A percentile compares a stretch with the other conserved stretches of the same genome.
Evolutionary conservation across 305 asterid species (phyloP).

Genomic region (Rubia occidens): DNA sequence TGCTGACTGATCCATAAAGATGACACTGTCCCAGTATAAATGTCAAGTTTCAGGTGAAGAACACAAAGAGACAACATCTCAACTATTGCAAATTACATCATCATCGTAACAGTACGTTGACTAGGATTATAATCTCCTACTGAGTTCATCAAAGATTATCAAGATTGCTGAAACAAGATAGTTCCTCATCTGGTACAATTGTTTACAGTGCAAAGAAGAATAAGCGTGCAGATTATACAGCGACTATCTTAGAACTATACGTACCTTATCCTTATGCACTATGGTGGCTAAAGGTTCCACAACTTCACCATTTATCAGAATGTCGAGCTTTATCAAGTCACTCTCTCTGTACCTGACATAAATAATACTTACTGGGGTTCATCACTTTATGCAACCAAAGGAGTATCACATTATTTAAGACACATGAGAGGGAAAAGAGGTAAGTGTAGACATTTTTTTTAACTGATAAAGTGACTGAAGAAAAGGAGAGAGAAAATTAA

Average conservation of each 20-base stretch:
- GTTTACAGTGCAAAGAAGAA: not conserved
- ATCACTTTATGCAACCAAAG: not conserved
- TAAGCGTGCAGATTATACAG: conserved; percentile 9
- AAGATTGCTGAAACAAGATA: not conserved
- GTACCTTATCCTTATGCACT: conserved; percentile 96
- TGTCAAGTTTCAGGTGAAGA: not conserved
- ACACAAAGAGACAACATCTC: not conserved
- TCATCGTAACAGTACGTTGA: not conserved
- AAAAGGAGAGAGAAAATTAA: not conserved
- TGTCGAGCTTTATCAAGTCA: conserved; percentile 91
- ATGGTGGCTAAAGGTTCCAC: conserved; percentile 98
- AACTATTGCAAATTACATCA: not conserved
- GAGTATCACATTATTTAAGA: not conserved
- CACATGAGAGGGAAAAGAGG: not conserved
- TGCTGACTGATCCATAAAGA: not conserved
- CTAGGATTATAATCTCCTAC: not conserved
- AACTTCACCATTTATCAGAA: conserved; percentile 77
- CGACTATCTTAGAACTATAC: conserved; percentile 6
- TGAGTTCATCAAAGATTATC: not conserved
- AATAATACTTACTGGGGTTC: not conserved
- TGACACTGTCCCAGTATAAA: not conserved
- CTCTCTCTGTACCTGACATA: conserved; percentile 69
- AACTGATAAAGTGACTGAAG: not conserved
- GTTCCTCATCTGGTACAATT: not conserved
- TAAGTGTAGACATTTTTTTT: not conserved